These are phyloP conservation scores for Podaxis pistillaris DNA, from an alignment of 768 basidiomycete genomes.

Conservation along the genomic window DNA sequence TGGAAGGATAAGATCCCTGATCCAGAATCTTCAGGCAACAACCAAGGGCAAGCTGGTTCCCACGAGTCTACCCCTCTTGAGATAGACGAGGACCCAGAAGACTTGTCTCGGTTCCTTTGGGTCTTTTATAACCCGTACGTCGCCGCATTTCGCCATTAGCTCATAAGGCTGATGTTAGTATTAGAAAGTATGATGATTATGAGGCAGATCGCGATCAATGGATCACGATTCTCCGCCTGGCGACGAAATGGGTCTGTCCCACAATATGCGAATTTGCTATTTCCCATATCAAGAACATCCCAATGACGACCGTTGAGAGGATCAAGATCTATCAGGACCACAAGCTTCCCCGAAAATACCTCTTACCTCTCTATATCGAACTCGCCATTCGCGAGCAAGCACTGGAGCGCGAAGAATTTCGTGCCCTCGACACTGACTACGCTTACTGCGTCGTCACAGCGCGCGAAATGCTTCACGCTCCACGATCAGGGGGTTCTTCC, in stretches of 20 bases:
- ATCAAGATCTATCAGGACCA: constrained; percentile 1
- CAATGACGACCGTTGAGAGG: not conserved
- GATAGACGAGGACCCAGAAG: not conserved
- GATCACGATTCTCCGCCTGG: constrained; percentile 50
- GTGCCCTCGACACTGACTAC: not conserved
- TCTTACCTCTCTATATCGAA: constrained; percentile 6
- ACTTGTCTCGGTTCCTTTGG: not conserved
- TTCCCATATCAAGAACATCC: not conserved
- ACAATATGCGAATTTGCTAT: constrained; percentile 52
- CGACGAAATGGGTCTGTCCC: constrained; percentile 51
- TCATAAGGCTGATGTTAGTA: not conserved
- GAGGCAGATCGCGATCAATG: constrained; percentile 48
- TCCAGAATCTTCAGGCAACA: not conserved
- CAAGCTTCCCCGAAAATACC: not conserved
- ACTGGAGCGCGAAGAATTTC: constrained; percentile 7
- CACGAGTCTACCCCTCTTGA: not conserved
- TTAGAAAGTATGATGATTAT: constrained; percentile 54
- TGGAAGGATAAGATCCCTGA: not conserved
- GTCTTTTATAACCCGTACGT: not conserved
- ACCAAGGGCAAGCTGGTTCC: not conserved
- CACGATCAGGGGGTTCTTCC: not conserved
- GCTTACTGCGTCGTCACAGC: constrained; percentile 2
- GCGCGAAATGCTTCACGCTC: constrained; percentile 11
- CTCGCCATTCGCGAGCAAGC: not conserved
- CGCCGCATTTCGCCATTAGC: not conserved